Percentiles rank a stretch among this genome's conserved stretches.
Evolutionary conservation across 495 filamentous ascomycete genomes (phyloP).

Genomic region (Thozetella sp.): DNA sequence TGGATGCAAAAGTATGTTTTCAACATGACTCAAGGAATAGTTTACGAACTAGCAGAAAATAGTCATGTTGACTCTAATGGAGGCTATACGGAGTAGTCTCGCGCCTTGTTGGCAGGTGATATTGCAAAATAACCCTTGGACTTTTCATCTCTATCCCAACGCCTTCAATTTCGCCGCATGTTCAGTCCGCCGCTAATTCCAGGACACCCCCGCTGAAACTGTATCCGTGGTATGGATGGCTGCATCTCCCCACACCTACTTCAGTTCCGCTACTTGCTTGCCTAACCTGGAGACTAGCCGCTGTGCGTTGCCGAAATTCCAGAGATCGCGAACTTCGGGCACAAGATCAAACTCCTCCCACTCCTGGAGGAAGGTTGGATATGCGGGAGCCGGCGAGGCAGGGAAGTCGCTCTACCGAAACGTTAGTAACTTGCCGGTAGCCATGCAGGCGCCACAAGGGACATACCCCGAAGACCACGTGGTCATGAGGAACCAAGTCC

Average conservation of each 20-base stretch:
- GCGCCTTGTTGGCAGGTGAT: too few species aligned
- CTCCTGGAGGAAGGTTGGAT: conserved; percentile 24
- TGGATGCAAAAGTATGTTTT: too few species aligned
- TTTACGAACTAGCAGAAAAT: too few species aligned
- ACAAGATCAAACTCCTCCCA: conserved; percentile 19
- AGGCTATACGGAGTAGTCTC: too few species aligned
- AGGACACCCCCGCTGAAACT: too few species aligned
- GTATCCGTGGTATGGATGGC: too few species aligned
- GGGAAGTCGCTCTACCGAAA: conserved; percentile 23
- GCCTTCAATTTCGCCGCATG: too few species aligned
- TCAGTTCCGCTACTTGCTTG: conserved; percentile 28
- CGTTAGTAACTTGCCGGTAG: conserved; percentile 22
- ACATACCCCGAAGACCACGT: conserved; percentile 53
- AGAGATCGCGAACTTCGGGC: conserved; percentile 11
- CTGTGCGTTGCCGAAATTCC: conserved; percentile 25
- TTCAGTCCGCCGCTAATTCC: too few species aligned
- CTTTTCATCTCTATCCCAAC: too few species aligned
- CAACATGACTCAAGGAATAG: too few species aligned
- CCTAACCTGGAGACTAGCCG: conserved; percentile 25
- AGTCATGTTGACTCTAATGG: too few species aligned
- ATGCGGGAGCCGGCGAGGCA: conserved; percentile 24
- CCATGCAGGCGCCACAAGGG: neutral
- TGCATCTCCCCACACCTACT: conserved; percentile 15
- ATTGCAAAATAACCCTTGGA: too few species aligned
- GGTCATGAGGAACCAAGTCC: conserved; percentile 40